Percentiles rank a stretch among this genome's conserved stretches.
These are phyloP conservation scores for Sugiyamaella qingdaonensis DNA, from an alignment of 805 yeast genomes.

Conservation along the genomic window DNA sequence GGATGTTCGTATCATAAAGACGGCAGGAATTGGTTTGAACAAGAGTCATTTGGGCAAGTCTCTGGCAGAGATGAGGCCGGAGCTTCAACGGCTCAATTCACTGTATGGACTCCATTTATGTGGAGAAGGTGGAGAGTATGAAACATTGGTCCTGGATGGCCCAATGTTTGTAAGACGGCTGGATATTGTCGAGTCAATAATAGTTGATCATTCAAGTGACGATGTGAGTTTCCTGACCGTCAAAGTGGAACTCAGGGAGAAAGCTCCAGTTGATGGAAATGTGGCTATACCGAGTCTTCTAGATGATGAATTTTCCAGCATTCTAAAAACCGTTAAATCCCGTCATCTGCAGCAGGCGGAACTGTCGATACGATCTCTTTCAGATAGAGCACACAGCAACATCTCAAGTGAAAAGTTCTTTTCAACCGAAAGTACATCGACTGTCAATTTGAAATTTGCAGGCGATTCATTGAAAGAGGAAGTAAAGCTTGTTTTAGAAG, in stretches of 20 bases:
- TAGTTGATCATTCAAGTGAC: slow-evolving; percentile 49
- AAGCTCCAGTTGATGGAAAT: slow-evolving; percentile 22
- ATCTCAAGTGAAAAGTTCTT: not conserved
- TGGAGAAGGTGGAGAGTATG: slow-evolving; percentile 99
- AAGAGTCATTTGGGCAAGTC: slow-evolving; percentile 63
- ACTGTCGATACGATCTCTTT: not conserved
- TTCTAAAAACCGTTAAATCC: not conserved
- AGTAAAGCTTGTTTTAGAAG: slow-evolving; percentile 14
- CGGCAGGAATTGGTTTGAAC: slow-evolving; percentile 84
- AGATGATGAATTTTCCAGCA: slow-evolving; percentile 20
- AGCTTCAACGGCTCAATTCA: slow-evolving; percentile 48
- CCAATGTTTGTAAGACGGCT: slow-evolving; percentile 66
- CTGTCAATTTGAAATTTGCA: not conserved
- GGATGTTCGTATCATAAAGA: slow-evolving; percentile 86
- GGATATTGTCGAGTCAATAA: slow-evolving; percentile 38
- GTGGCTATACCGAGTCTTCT: slow-evolving; percentile 27
- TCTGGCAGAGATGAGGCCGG: slow-evolving; percentile 58
- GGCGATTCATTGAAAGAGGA: slow-evolving; percentile 13
- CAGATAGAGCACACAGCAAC: not conserved
- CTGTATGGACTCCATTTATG: slow-evolving; percentile 85
- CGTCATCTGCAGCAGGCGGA: not conserved
- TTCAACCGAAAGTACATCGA: not conserved
- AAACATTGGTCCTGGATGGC: slow-evolving; percentile 85
- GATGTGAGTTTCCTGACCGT: slow-evolving; percentile 68
- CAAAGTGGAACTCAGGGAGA: slow-evolving; percentile 44